Evolutionary conservation across 768 basidiomycete genomes (phyloP), one percentile per base, ranked within the genome.

Genomic region (Rhodotorula diobovata): DNA sequence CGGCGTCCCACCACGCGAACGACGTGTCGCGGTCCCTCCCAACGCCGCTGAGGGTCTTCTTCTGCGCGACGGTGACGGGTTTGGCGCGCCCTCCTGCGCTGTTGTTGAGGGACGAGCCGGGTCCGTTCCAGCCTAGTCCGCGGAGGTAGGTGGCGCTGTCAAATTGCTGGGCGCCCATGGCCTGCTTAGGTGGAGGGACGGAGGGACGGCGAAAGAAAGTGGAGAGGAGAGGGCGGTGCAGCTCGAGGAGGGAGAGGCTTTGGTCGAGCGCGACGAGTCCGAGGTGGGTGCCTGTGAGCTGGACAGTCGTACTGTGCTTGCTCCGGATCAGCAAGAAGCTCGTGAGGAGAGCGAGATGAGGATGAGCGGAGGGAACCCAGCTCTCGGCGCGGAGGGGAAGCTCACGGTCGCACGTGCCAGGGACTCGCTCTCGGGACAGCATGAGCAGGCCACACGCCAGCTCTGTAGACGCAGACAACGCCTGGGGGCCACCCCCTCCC

Each of bases 1-100:
- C 66, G 48, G 72, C 71, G 45, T 77, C 77, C 77, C 77, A 77
- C 77, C 77, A 77, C 39, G 70, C 64, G 48, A 76, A 76, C 11
- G 68, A 72, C 20, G 73, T 74, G 37, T 77, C 77, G 23, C 77
- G 51, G 61, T 77, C 77, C 35, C 68, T 61, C 23, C 77, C 77
- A 8, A 77, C 67, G 16, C 77, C 77, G 14, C 54, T 23, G 45
- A 77, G 68, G 28, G 63, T 73, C 68, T 73, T 77, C 68, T 76
- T 77, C 63, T 77, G 75, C 11, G 61, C 70, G 56, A 77, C 75
- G 4, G 71, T 71, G 58, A 77, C 61, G 39, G 75, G 77, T 35
- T 76, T 76, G 23, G 76, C 61, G 45, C 76, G 68, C 5, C 62
- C 70, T 56, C 32, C 14, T 5, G 72, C 41, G 1, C 41, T 48